phyloP scores from a whole-genome alignment of 768 basidiomycete genomes.

The Tephrocybe rancida region DNA sequence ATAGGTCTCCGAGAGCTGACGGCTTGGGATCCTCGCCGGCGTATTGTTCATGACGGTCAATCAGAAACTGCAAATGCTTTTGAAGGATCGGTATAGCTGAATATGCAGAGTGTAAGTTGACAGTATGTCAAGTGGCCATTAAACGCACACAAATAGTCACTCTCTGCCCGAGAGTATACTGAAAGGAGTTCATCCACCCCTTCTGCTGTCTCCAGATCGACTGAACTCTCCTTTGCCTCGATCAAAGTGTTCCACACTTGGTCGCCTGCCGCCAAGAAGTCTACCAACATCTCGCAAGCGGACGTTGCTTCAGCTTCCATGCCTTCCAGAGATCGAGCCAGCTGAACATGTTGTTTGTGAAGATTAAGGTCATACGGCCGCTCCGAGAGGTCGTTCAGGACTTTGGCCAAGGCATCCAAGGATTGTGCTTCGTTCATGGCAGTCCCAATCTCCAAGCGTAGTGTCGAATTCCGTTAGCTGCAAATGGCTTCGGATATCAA shows the following conservation, averaged over 20 bases:
- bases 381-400: constrained; percentile 59
- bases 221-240: constrained; percentile 48
- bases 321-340: constrained; percentile 56
- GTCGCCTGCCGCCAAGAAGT: constrained; percentile 64
- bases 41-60: constrained; percentile 43
- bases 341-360: constrained; percentile 68
- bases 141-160: constrained; percentile 79
- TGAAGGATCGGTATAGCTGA: constrained; percentile 76
- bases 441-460: neutral
- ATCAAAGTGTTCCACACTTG: constrained; percentile 79
- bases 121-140: neutral
- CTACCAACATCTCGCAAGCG: constrained; percentile 69
- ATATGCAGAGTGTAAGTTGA: constrained; percentile 1
- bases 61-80: constrained; percentile 66
- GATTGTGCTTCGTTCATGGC: constrained; percentile 60
- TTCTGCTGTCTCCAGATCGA: constrained; percentile 52
- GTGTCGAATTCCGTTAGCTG: neutral
- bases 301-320: constrained; percentile 59
- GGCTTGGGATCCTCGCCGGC: constrained; percentile 43
- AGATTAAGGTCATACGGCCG: constrained; percentile 63
- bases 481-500: too few species aligned
- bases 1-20: constrained; percentile 55
- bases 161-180: constrained; percentile 66
- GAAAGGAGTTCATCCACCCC: constrained; percentile 59
- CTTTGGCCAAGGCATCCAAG: constrained; percentile 63